phyloP scores from a whole-genome alignment of 2,329 filamentous ascomycete species.

The Hymenoscyphus infarciens region DNA sequence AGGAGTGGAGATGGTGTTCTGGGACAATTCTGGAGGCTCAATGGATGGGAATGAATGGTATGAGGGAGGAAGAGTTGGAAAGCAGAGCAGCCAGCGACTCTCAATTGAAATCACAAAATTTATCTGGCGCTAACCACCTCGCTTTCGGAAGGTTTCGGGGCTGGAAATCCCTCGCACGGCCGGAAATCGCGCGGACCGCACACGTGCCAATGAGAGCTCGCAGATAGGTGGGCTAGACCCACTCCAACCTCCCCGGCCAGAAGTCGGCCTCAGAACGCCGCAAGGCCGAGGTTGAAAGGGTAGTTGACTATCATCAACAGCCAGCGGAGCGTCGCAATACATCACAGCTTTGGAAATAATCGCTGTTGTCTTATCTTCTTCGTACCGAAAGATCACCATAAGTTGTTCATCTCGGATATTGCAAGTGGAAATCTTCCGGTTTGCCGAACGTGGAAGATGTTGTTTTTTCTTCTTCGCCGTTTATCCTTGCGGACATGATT shows the following conservation, averaged over 20 bases:
- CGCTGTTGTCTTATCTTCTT: background rate
- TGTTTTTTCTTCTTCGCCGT: background rate
- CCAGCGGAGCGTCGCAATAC: no score
- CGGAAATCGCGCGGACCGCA: background rate
- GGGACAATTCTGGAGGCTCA: constrained; percentile 6
- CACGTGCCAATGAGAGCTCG: background rate
- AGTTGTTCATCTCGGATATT: background rate
- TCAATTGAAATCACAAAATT: constrained; percentile 13
- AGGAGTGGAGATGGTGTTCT: constrained; percentile 22
- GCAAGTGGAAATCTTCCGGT: background rate
- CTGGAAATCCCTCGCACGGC: background rate
- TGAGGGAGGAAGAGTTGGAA: background rate
- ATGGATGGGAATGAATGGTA: constrained; percentile 11
- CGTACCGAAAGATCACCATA: background rate
- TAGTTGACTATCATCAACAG: no score
- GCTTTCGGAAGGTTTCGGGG: constrained; percentile 9
- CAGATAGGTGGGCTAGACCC: background rate
- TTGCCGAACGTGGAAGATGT: no score
- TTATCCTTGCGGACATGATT: background rate
- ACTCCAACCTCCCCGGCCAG: background rate
- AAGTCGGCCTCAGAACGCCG: background rate
- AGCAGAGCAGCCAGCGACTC: background rate
- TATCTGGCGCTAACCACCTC: background rate
- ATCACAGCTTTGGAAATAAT: background rate
- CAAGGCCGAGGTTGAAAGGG: background rate